Base-by-base conservation (phyloP, 2,329 filamentous ascomycete genomes). In the Talaromyces sp. region DNA sequence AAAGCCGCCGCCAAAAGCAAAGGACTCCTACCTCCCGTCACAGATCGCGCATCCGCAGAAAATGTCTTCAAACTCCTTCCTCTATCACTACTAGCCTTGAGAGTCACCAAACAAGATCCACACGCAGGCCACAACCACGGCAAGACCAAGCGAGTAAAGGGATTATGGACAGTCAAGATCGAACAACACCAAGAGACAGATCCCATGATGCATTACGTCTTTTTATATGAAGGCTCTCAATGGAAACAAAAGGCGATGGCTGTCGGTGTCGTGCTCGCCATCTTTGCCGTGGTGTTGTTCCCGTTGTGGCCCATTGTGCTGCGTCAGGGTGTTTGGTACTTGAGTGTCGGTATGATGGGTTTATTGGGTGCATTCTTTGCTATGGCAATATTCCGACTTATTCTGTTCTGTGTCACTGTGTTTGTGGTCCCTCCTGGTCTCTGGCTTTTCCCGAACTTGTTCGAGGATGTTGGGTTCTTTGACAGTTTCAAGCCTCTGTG, bases 371-470 rank as follows among this genome's bases (percentile, higher is more conserved):
- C 97, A 59, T 99, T 99, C 87, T 98, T 99, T 79, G 87, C 88
- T 74, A 98, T 99, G 95, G 91, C 94, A 6, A 96, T 99, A 74
- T 93, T 99, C 86, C 89, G 95, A 67, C 85, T 98, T 64, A 96
- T 99, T 67, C 84, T 99, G 33, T 99, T 99, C 83, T 90, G 92
- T 75, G 80, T 96, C 76, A 98, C 95, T 25, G 93, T 96, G 79
- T 96, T 98, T 74, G 84, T 85, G 17, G 84, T 87, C 0, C 83
- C 93, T 3, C 95, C 95, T 2, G 95, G 95, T 72, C 84, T 99
- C n/a, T 99, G 95, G 95, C 85, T 99, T 52, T 99, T 94, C 81
- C 95, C 95, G 58, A 99, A 99, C 75, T 82, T 99, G 22, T 99
- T 97, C 83, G 95, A 99, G 78, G 95, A 99, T 75, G 95, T 99